These are phyloP conservation scores for Trifolium subterraneum DNA, from an alignment of 306 rosid species.

Conservation along the genomic window DNA sequence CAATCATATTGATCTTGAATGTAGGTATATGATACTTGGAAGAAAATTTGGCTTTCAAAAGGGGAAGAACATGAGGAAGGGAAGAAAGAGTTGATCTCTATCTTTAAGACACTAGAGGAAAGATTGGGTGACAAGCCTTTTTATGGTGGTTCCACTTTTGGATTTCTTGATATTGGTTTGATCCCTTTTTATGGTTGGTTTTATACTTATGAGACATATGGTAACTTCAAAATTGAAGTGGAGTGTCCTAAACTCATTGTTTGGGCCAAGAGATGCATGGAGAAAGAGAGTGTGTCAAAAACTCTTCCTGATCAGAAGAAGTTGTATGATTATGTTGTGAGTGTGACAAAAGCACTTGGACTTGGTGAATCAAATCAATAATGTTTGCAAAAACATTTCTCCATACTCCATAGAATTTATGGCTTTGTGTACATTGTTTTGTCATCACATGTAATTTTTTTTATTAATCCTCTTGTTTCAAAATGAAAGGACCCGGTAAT, in stretches of 20 bases:
- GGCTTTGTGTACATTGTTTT: no score
- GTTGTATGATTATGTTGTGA: constrained; percentile 39
- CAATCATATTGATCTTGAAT: constrained; percentile 1
- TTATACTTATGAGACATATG: constrained; percentile 46
- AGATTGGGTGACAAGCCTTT: constrained; percentile 42
- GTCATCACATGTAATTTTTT: no score
- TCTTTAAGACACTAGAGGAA: constrained; percentile 44
- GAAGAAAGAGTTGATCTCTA: constrained; percentile 46
- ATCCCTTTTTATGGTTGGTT: constrained; percentile 54
- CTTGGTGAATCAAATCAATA: not conserved
- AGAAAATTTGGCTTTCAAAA: constrained; percentile 43
- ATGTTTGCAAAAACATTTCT: not conserved
- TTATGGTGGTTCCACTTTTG: constrained; percentile 52
- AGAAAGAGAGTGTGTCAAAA: constrained; percentile 48
- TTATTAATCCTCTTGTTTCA: no score
- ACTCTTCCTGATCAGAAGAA: constrained; percentile 53
- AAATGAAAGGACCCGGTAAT: no score
- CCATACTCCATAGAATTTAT: no score
- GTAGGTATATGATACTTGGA: constrained; percentile 43
- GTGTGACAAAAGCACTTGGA: constrained; percentile 23
- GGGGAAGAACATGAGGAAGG: constrained; percentile 55
- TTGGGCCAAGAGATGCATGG: constrained; percentile 58
- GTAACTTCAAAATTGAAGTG: constrained; percentile 50
- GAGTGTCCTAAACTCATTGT: constrained; percentile 56
- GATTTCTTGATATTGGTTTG: constrained; percentile 54